phyloP scores from a whole-genome alignment of 75 land plant genomes.

The Larix kaempferi region DNA sequence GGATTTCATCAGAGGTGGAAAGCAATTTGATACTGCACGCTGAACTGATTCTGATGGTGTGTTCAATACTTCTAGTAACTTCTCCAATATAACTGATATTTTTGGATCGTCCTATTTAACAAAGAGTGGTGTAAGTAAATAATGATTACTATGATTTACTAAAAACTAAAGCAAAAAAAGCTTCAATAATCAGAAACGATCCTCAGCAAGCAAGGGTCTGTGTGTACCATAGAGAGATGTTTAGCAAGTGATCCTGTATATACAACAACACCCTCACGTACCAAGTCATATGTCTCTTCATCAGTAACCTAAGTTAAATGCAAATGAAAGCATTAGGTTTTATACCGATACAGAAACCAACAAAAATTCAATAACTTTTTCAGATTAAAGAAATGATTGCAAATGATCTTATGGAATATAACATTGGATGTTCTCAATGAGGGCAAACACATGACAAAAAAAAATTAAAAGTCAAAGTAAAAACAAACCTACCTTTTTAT shows the following conservation, averaged over 20 bases:
- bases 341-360: background rate
- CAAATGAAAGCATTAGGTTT: slow-evolving; percentile 1
- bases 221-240: slow-evolving; percentile 69
- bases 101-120: slow-evolving; percentile 84
- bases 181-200: background rate
- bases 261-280: slow-evolving; percentile 97
- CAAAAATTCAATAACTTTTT: background rate
- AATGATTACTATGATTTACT: background rate
- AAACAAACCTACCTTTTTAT: slow-evolving; percentile 66
- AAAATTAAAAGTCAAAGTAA: background rate
- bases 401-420: background rate
- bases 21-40: slow-evolving; percentile 89
- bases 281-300: slow-evolving; percentile 96
- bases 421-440: background rate
- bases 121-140: background rate
- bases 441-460: background rate
- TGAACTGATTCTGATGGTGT: slow-evolving; percentile 99
- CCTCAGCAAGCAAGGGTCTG: background rate
- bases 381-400: background rate
- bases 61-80: slow-evolving; percentile 90
- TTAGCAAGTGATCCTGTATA: slow-evolving; percentile 98
- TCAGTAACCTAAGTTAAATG: slow-evolving; percentile 62
- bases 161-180: background rate
- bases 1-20: slow-evolving; percentile 87
- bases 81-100: slow-evolving; percentile 78